Conservation (phyloP, 192 early-diverging fungal genomes). For the Coemansia sp. region DNA sequence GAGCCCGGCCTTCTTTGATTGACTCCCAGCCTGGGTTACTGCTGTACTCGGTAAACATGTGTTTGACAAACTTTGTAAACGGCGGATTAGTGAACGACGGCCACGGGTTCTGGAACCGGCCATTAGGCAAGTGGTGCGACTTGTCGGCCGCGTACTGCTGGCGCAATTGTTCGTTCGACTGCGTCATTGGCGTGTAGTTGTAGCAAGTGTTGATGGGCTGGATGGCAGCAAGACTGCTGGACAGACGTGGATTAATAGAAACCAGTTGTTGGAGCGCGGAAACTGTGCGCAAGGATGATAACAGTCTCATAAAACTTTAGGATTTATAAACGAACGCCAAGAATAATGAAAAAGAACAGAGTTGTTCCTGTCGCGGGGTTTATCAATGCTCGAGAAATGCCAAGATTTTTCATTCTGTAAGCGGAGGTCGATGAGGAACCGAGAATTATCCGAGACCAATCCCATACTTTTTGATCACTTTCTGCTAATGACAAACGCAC, state of each 20-base stretch:
- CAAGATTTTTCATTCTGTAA: too few species aligned
- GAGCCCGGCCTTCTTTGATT: slow-evolving; percentile 28
- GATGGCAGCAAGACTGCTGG: background rate
- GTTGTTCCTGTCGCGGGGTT: too few species aligned
- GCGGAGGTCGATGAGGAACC: too few species aligned
- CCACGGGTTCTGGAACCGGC: slow-evolving; percentile 73
- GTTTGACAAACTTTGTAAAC: background rate
- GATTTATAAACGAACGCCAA: too few species aligned
- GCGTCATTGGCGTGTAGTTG: background rate
- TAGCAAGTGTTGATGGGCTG: background rate
- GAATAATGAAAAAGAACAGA: too few species aligned
- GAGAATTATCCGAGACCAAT: too few species aligned
- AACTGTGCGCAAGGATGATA: background rate
- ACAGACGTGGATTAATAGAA: background rate
- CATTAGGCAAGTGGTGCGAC: slow-evolving; percentile 52
- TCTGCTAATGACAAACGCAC: too few species aligned
- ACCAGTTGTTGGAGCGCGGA: background rate
- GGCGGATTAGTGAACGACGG: slow-evolving; percentile 38
- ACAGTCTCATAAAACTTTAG: too few species aligned
- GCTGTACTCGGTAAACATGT: slow-evolving; percentile 16
- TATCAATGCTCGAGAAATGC: too few species aligned
- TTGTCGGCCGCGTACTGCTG: slow-evolving; percentile 19
- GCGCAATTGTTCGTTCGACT: background rate
- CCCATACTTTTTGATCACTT: too few species aligned
- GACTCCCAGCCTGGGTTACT: slow-evolving; percentile 18